Conservation (phyloP, 2,329 filamentous ascomycete genomes). For the Colletotrichum sp. region DNA sequence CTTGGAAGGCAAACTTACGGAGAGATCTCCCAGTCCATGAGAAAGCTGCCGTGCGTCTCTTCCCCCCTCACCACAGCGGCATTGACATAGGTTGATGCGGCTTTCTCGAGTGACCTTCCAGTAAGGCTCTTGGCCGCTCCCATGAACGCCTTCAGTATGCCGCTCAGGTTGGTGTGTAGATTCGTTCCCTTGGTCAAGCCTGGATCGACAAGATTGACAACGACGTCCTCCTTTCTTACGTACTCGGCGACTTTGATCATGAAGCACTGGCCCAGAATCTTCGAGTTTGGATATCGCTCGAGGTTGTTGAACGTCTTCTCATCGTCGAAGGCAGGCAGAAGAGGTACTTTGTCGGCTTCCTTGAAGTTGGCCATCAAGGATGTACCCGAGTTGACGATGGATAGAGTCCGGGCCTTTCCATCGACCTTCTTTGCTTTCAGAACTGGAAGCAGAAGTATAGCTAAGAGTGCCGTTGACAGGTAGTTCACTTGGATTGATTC, state of each 20-base stretch:
- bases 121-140: slow-evolving; percentile 23
- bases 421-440: slow-evolving; percentile 29
- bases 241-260: slow-evolving; percentile 38
- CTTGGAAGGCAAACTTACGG: slow-evolving; percentile 39
- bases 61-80: slow-evolving; percentile 47
- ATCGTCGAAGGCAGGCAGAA: slow-evolving; percentile 35
- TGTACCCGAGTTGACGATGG: slow-evolving; percentile 35
- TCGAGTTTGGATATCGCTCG: slow-evolving; percentile 29
- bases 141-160: background rate
- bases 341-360: slow-evolving; percentile 20
- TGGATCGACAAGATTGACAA: slow-evolving; percentile 55
- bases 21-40: slow-evolving; percentile 50
- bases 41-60: slow-evolving; percentile 53
- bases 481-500: slow-evolving; percentile 56
- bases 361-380: slow-evolving; percentile 27
- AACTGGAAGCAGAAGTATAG: slow-evolving; percentile 36
- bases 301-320: slow-evolving; percentile 21
- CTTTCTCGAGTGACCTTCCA: slow-evolving; percentile 36
- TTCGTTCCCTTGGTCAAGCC: slow-evolving; percentile 44
- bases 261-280: slow-evolving; percentile 39
- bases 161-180: slow-evolving; percentile 35
- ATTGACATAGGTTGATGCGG: slow-evolving; percentile 51
- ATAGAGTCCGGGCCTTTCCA: slow-evolving; percentile 27
- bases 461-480: slow-evolving; percentile 54
- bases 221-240: slow-evolving; percentile 42